Evolutionary conservation across 306 rosid species (phyloP), one percentile per base, ranked within the genome.

Genomic region (Nissolia schottii): DNA sequence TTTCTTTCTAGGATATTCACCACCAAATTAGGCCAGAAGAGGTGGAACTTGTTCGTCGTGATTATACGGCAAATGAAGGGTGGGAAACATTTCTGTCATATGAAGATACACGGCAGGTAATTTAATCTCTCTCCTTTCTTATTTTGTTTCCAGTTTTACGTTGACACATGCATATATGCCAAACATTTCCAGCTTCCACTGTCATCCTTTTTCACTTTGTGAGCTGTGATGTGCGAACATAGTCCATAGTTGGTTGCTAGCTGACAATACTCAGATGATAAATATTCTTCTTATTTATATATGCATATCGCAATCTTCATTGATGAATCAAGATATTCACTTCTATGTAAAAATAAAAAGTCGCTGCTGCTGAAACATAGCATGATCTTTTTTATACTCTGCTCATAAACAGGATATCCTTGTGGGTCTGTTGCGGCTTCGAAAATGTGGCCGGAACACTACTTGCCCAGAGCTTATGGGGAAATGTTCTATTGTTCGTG

Each of bases 61-160:
- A 91, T 82, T 94, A 91, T 75, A 68, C 18, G 51, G 97, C 97
- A 74, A 94, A 94, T 84, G 96, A 94, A 72, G 97, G 99, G 57
- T 91, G 99, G 99, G 97, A 94, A 89, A 91, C 99, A 28, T 94
- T 94, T 83, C 76, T 94, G 58, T 94, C 97, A 3, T 94, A 91
- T 40, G 99, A 94, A 87, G 99, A 94, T 71, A 85, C 90, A 24
- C 84, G 88, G 29, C 97, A 89, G 95, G 97, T 94, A 86, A 49
- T 35, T 65, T 68, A 49, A 51, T 57, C 65, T 54, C 60, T 59
- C 51, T 59, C 29, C 40, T 5, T 35, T 12, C 58, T 41, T 29
- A 8, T 19, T 66, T 24, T n/a, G 14, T 61, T 67, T 16, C 53
- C 24, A 3, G 57, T 66, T 43, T 19, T 27, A 7, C 49, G 31